These are phyloP conservation scores for Ogataea ramenticola DNA, from an alignment of 805 yeast genomes.

Conservation along the genomic window DNA sequence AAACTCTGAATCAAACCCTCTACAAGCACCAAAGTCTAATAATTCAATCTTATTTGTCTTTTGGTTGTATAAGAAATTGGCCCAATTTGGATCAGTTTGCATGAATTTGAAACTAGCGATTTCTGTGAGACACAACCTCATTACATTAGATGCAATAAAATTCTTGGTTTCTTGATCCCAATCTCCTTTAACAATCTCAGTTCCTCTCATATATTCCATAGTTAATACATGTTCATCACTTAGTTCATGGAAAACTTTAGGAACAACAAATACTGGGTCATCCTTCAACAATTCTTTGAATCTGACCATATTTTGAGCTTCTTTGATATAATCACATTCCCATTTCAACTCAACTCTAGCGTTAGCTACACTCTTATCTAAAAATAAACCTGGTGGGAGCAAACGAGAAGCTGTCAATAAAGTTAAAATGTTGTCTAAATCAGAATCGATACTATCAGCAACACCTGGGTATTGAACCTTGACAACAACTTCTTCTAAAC, in stretches of 20 bases:
- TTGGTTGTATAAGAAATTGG: slow-evolving; percentile 82
- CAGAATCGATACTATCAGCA: slow-evolving; percentile 87
- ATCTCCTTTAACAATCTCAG: slow-evolving; percentile 69
- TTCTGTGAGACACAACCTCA: slow-evolving; percentile 82
- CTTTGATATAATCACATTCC: slow-evolving; percentile 96
- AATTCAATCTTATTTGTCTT: slow-evolving; percentile 70
- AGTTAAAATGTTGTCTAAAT: slow-evolving; percentile 76
- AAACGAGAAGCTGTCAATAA: slow-evolving; percentile 79
- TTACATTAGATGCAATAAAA: slow-evolving; percentile 77
- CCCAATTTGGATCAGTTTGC: slow-evolving; percentile 99
- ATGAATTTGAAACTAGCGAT: slow-evolving; percentile 79
- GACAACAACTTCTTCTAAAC: slow-evolving; percentile 74
- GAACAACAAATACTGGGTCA: slow-evolving; percentile 67
- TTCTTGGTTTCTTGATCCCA: slow-evolving; percentile 69
- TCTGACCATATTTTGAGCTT: slow-evolving; percentile 67
- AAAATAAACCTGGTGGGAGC: slow-evolving; percentile 84
- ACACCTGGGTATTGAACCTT: slow-evolving; percentile 98
- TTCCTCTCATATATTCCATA: slow-evolving; percentile 83
- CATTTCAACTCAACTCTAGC: slow-evolving; percentile 91
- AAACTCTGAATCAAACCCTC: slow-evolving; percentile 67
- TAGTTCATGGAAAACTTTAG: slow-evolving; percentile 67
- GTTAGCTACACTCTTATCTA: slow-evolving; percentile 87
- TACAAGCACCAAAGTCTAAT: slow-evolving; percentile 92
- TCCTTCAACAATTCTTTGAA: slow-evolving; percentile 56
- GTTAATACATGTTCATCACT: slow-evolving; percentile 82